Evolutionary conservation across 768 basidiomycete species (phyloP), one percentile per base, ranked within the genome.

Genomic region (Hydnomerulius pinastri): DNA sequence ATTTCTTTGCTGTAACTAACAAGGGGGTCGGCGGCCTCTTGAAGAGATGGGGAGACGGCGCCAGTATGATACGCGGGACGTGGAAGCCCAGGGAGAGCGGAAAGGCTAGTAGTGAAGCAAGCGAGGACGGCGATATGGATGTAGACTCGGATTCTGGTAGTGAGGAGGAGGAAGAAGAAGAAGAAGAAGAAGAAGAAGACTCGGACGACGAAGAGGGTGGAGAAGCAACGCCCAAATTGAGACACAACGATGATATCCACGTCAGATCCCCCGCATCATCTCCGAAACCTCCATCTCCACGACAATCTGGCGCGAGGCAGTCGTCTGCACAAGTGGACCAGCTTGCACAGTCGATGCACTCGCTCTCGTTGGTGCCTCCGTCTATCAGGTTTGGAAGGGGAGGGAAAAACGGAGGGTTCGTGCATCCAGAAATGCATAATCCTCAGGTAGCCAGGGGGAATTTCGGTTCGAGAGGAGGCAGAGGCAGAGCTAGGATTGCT

Each of bases 1-100:
- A 87, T 67, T 95, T 92, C 70, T 96, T 95, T 65, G 82, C 88
- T 17, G 86, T 96, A 17, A 93, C 90, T 13, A 94, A 94, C 70
- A 92, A 90, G 64, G 93, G 93, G 18, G 82, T 93, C 11, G 91
- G 90, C 11, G 89, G 86, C 4, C 71, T 93, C 15, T 66, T 92
- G 48, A 80, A 82, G 64, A 80, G 74, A 60, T 92, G 90, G 88
- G 91, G 91, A 9, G 87, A 89, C 51, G 91, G 90, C 6, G 91
- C 81, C 4, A 91, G 87, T 57, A 75, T 93, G 71, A 74, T 92
- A 46, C 77, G 91, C 32, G 80, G 80, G 10, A 73, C 79, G 48
- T 93, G 90, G 90, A 88, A 81, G 43, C 59, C 73, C 4, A 71
- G 81, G 27, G 72, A 73, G 1, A 54, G 55, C 8, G 44, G 51